phyloP scores from a whole-genome alignment of 345 rosid species.

The Aquilaria malaccensis region DNA sequence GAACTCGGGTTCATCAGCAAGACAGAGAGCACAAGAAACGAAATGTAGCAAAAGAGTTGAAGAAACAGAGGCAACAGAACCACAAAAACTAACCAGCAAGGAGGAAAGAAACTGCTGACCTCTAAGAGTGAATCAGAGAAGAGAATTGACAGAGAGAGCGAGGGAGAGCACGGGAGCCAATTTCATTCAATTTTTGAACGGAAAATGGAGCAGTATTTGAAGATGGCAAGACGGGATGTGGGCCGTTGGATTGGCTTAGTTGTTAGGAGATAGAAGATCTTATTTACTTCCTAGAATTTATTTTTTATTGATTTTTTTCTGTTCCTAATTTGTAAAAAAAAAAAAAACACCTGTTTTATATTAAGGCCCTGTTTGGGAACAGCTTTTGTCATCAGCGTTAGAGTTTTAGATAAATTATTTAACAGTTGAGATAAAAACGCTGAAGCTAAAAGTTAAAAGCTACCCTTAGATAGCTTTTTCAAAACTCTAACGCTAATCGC shows the following conservation, averaged over 20 bases:
- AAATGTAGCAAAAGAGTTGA: neutral
- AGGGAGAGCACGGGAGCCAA: neutral
- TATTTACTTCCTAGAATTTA: too few species aligned
- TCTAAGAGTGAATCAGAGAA: neutral
- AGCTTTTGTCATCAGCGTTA: too few species aligned
- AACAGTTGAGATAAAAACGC: too few species aligned
- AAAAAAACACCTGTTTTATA: too few species aligned
- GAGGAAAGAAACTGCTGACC: constrained; percentile 6
- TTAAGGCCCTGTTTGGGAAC: too few species aligned
- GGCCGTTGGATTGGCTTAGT: constrained; percentile 18
- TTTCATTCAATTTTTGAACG: neutral
- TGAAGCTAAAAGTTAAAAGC: too few species aligned
- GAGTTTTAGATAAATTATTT: too few species aligned
- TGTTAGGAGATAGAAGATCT: too few species aligned
- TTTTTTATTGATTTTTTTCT: too few species aligned
- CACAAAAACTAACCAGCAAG: neutral
- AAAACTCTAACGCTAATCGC: too few species aligned
- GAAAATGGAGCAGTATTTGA: constrained; percentile 6
- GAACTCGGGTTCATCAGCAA: neutral
- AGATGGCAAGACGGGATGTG: constrained; percentile 1
- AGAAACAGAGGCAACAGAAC: neutral
- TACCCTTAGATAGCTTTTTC: too few species aligned
- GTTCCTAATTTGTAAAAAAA: too few species aligned
- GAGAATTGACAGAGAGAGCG: neutral
- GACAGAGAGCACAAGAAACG: neutral